Evolutionary conservation across 495 filamentous ascomycete genomes (phyloP).

Genomic region (Aspergillus olivimuriae): DNA sequence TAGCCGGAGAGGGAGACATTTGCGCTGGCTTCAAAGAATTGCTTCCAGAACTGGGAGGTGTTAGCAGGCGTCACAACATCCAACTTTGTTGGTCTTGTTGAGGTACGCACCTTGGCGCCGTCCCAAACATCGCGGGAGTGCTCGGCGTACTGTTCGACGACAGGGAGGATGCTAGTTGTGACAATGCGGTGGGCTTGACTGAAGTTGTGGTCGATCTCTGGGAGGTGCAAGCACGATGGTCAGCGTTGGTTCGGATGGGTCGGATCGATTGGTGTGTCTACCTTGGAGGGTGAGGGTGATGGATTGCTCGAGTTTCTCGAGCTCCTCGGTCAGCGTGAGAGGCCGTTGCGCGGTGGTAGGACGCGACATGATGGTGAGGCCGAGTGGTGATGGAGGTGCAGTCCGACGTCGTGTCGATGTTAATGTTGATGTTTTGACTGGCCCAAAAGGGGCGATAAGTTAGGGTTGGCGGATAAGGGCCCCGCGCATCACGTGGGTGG

Average conservation of each 20-base stretch:
- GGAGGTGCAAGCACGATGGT: background rate
- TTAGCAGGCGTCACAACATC: background rate
- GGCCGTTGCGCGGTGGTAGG: slow-evolving; percentile 52
- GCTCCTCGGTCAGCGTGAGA: slow-evolving; percentile 83
- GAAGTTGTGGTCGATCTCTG: slow-evolving; percentile 98
- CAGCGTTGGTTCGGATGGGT: slow-evolving; percentile 7
- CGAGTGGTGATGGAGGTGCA: slow-evolving; percentile 8
- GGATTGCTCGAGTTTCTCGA: slow-evolving; percentile 93
- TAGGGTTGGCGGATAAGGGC: slow-evolving; percentile 39
- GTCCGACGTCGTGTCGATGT: slow-evolving; percentile 10
- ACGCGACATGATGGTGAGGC: slow-evolving; percentile 39
- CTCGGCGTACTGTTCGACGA: slow-evolving; percentile 95
- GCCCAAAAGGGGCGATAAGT: slow-evolving; percentile 25
- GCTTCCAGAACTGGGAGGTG: slow-evolving; percentile 87
- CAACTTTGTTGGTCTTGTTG: background rate
- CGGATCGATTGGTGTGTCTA: slow-evolving; percentile 28
- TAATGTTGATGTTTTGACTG: too few species aligned
- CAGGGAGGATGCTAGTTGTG: slow-evolving; percentile 83
- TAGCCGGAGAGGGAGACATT: slow-evolving; percentile 97
- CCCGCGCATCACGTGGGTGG: slow-evolving; percentile 23
- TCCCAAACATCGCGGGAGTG: slow-evolving; percentile 95
- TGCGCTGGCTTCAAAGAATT: slow-evolving; percentile 97
- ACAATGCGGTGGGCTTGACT: slow-evolving; percentile 95
- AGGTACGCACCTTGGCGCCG: slow-evolving; percentile 70
- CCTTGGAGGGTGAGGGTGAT: slow-evolving; percentile 96